phyloP scores from a whole-genome alignment of 2,329 filamentous ascomycete genomes.

The Onygenales sp. region DNA sequence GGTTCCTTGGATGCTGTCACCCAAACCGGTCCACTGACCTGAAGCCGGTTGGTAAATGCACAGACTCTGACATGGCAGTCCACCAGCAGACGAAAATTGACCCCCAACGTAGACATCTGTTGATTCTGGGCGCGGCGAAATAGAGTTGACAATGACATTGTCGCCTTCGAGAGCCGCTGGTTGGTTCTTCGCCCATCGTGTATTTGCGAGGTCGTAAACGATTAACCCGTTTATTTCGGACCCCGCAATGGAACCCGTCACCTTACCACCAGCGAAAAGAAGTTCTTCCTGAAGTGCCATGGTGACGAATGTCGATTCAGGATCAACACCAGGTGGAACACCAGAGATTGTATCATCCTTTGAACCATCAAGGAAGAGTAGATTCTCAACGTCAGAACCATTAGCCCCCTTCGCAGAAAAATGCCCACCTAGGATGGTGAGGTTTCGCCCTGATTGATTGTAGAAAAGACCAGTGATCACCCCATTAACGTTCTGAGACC shows the following conservation, averaged over 20 bases:
- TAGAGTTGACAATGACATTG: constrained; percentile 63
- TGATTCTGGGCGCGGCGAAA: constrained; percentile 61
- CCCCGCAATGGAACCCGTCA: constrained; percentile 61
- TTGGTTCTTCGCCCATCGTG: constrained; percentile 55
- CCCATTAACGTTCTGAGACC: constrained; percentile 25
- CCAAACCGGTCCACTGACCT: constrained; percentile 72
- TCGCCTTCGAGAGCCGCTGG: constrained; percentile 65
- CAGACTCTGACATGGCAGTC: constrained; percentile 69
- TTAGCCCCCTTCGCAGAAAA: constrained; percentile 64
- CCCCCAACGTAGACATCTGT: constrained; percentile 78
- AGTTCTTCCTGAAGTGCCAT: constrained; percentile 57
- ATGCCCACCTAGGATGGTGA: constrained; percentile 81
- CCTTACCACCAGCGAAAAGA: constrained; percentile 72
- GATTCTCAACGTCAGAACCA: constrained; percentile 64
- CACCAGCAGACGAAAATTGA: constrained; percentile 71
- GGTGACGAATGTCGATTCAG: constrained; percentile 65
- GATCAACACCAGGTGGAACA: constrained; percentile 49
- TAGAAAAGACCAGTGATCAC: constrained; percentile 18
- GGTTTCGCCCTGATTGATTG: constrained; percentile 41
- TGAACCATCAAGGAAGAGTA: constrained; percentile 73
- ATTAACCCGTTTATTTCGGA: constrained; percentile 62
- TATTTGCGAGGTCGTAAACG: constrained; percentile 63
- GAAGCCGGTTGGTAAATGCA: constrained; percentile 66
- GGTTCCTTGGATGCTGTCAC: constrained; percentile 59
- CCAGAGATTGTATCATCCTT: constrained; percentile 59